Evolutionary conservation across 2,329 filamentous ascomycete species (phyloP).

Genomic region (Teratosphaeria pseudoeucalypti): DNA sequence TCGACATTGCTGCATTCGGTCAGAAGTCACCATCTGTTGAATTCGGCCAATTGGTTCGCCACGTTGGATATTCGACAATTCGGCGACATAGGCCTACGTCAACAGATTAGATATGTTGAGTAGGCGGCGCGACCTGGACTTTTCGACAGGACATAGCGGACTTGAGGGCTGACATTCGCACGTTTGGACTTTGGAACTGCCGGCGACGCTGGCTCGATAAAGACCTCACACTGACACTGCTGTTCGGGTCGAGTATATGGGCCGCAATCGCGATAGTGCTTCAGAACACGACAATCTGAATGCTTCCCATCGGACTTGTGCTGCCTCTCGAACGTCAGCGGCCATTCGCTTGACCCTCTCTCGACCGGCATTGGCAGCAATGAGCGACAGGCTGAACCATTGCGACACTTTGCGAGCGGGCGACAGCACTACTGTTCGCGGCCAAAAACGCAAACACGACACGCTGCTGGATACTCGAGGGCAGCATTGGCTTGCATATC

Average conservation of each 20-base stretch:
- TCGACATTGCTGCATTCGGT: neutral
- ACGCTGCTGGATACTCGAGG: slow-evolving; percentile 1
- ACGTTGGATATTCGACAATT: neutral
- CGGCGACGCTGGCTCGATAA: neutral
- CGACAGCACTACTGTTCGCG: slow-evolving; percentile 4
- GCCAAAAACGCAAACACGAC: slow-evolving; percentile 10
- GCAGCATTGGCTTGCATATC: slow-evolving; percentile 24
- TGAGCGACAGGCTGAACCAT: slow-evolving; percentile 4
- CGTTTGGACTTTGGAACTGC: neutral
- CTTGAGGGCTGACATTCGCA: neutral
- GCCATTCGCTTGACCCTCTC: neutral
- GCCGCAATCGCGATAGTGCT: neutral
- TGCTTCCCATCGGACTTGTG: neutral
- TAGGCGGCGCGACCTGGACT: neutral
- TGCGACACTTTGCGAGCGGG: slow-evolving; percentile 1
- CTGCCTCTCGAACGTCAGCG: neutral
- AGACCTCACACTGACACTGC: neutral
- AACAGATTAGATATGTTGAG: neutral
- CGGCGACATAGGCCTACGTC: neutral
- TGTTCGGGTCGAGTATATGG: neutral
- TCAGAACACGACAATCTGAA: neutral
- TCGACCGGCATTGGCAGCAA: slow-evolving; percentile 9
- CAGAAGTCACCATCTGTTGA: neutral
- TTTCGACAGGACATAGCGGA: neutral
- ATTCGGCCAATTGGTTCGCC: neutral